Percentiles rank a stretch among this genome's conserved stretches.
Evolutionary conservation across 2,329 filamentous ascomycete species (phyloP).

Genomic region (Drechslerella dactyloides): DNA sequence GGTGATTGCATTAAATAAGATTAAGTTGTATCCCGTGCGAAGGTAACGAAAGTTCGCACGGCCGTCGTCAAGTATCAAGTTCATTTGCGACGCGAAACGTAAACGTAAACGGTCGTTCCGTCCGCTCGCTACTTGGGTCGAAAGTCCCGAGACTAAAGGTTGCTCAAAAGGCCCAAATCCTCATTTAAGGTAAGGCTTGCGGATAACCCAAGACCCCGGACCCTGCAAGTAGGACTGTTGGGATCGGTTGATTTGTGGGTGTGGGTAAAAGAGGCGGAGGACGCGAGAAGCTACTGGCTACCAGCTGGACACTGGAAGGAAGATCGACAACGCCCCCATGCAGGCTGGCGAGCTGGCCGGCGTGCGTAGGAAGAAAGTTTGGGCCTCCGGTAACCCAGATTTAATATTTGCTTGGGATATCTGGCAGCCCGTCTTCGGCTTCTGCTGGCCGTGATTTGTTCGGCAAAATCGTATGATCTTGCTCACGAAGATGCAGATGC

Average conservation of each 20-base stretch:
- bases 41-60: background rate
- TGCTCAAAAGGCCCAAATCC: constrained; percentile 31
- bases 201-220: constrained; percentile 50
- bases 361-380: constrained; percentile 12
- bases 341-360: constrained; percentile 10
- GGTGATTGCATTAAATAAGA: background rate
- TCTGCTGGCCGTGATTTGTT: constrained; percentile 6
- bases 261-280: constrained; percentile 39
- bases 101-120: too few species aligned
- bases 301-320: constrained; percentile 24
- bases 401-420: background rate
- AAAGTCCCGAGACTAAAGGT: constrained; percentile 12
- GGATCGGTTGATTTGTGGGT: constrained; percentile 34
- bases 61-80: background rate
- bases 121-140: constrained; percentile 14
- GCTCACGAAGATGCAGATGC: background rate
- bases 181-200: constrained; percentile 52
- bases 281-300: constrained; percentile 42
- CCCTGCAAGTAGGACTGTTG: constrained; percentile 50
- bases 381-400: constrained; percentile 15
- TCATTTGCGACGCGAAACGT: too few species aligned
- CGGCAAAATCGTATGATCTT: constrained; percentile 34
- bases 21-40: background rate
- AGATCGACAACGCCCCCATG: constrained; percentile 48
- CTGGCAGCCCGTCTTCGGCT: background rate